phyloP scores from a whole-genome alignment of 805 yeast genomes.

The Starmerella vaccinii region DNA sequence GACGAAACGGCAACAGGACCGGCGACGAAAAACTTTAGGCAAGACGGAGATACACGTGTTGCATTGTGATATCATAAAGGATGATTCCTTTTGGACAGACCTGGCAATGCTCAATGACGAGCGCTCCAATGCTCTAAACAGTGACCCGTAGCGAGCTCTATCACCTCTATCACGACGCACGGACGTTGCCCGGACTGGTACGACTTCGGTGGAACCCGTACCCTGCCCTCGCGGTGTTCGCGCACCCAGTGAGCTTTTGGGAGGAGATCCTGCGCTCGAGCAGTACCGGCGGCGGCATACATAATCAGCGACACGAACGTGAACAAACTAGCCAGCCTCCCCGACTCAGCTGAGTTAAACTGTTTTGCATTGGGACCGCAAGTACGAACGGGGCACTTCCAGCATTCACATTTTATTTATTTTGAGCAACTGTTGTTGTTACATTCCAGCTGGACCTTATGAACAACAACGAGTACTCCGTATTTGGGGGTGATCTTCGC shows the following conservation, averaged over 20 bases:
- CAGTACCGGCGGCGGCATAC: not conserved
- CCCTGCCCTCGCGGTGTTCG: not conserved
- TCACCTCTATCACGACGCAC: too few species aligned
- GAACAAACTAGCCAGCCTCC: not conserved
- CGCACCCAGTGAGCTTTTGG: not conserved
- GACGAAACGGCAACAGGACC: constrained; percentile 40
- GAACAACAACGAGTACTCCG: constrained; percentile 2
- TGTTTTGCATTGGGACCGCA: not conserved
- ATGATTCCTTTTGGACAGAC: constrained; percentile 48
- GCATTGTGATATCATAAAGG: constrained; percentile 53
- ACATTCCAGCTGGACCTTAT: not conserved
- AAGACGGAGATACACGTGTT: constrained; percentile 39
- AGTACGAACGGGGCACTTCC: not conserved
- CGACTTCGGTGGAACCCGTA: too few species aligned
- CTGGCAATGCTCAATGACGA: constrained; percentile 10
- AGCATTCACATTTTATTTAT: not conserved
- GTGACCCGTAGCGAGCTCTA: too few species aligned
- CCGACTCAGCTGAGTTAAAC: not conserved
- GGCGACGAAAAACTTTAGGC: constrained; percentile 40
- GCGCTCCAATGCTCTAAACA: not conserved
- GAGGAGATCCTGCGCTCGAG: not conserved
- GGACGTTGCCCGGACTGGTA: too few species aligned
- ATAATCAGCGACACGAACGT: not conserved
- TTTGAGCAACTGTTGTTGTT: not conserved
- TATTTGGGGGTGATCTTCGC: constrained; percentile 10